Evolutionary conservation across 2,329 filamentous ascomycete genomes (phyloP).

Genomic region (Colletotrichum navitas): DNA sequence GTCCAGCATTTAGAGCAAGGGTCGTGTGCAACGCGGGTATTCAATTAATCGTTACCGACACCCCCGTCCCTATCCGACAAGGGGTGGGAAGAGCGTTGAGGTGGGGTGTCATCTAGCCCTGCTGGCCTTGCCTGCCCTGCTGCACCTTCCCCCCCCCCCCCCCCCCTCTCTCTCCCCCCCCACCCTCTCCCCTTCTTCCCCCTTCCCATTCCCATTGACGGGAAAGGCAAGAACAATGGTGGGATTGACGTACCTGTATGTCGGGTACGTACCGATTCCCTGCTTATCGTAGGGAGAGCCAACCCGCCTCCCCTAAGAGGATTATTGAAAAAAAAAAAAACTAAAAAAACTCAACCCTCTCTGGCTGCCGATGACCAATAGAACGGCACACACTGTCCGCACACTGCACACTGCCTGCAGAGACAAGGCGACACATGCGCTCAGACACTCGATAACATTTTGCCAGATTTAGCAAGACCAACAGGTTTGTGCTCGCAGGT

Average conservation of each 20-base stretch:
- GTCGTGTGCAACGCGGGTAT: neutral
- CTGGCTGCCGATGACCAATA: neutral
- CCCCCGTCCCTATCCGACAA: neutral
- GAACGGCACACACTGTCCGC: neutral
- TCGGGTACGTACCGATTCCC: conserved; percentile 19
- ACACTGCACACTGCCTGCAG: neutral
- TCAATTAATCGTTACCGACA: neutral
- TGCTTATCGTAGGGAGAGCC: neutral
- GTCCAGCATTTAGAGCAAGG: neutral
- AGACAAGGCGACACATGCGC: neutral
- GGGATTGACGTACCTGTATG: neutral
- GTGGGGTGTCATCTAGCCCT: conserved; percentile 36
- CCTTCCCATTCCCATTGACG: conserved; percentile 15
- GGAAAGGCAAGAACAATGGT: conserved; percentile 33
- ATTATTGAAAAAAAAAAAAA: too few species aligned
- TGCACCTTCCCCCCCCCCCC: conserved; percentile 16
- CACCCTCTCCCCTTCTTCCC: too few species aligned
- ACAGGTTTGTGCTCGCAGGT: neutral
- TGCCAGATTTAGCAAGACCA: neutral
- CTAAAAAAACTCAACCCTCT: neutral
- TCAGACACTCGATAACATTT: conserved; percentile 1
- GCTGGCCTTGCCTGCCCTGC: conserved; percentile 25
- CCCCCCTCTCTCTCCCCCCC: neutral
- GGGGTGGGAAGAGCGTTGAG: neutral
- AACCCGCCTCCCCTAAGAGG: too few species aligned